A percentile compares a stretch with the other conserved stretches of the same genome.
Conservation (phyloP, 2,329 filamentous ascomycete species). For the Berkeleyomyces rouxiae region DNA sequence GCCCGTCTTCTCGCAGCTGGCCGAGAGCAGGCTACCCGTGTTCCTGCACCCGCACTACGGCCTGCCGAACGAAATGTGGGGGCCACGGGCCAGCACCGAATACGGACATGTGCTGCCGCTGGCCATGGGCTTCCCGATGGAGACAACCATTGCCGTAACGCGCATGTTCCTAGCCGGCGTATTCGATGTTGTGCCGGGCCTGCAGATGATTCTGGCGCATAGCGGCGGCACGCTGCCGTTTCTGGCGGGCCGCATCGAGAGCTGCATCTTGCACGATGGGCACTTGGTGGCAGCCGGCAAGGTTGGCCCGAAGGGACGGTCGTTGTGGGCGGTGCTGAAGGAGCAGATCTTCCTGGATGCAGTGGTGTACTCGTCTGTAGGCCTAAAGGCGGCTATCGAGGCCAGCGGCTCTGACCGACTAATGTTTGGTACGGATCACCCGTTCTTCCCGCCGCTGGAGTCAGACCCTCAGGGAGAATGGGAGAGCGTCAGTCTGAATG, state of each 20-base stretch:
- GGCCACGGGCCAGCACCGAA: conserved; percentile 44
- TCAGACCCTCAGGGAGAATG: conserved; percentile 46
- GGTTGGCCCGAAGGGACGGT: conserved; percentile 29
- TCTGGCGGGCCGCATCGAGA: conserved; percentile 74
- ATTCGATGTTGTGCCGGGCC: conserved; percentile 54
- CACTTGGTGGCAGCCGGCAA: conserved; percentile 51
- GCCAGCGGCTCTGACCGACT: conserved; percentile 52
- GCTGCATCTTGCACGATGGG: conserved; percentile 68
- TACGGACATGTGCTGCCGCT: conserved; percentile 82
- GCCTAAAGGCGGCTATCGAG: conserved; percentile 52
- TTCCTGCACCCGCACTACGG: conserved; percentile 92
- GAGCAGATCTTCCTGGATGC: conserved; percentile 79
- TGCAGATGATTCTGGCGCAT: conserved; percentile 70
- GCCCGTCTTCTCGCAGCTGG: conserved; percentile 53
- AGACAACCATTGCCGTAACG: conserved; percentile 80
- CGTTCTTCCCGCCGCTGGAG: conserved; percentile 64
- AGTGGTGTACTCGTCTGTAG: conserved; percentile 64
- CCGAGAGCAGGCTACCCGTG: conserved; percentile 46
- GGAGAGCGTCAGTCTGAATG: conserved; percentile 46
- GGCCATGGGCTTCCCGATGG: conserved; percentile 74
- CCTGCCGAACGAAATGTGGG: conserved; percentile 64
- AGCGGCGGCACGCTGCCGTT: conserved; percentile 81
- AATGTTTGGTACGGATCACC: conserved; percentile 71
- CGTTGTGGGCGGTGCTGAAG: conserved; percentile 38
- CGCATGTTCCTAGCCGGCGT: conserved; percentile 78